Conservation (phyloP, 176 grass and related monocot species). For the Ensete ventricosum region DNA sequence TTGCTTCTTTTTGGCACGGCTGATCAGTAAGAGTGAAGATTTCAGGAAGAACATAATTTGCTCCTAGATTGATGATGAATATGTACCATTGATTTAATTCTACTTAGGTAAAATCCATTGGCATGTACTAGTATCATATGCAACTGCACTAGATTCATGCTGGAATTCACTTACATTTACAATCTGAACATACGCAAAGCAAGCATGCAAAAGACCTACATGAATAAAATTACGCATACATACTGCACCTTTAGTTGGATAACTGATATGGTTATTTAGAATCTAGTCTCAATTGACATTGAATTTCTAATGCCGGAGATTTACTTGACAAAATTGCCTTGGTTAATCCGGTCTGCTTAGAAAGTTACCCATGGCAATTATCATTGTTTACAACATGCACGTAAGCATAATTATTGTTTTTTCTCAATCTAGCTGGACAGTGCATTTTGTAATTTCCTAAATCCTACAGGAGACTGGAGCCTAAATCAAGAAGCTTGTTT, state of each 20-base stretch:
- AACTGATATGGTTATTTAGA: not conserved
- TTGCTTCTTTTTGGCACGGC: not conserved
- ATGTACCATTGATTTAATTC: not conserved
- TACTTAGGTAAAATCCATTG: not conserved
- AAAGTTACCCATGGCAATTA: no score
- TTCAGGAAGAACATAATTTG: not conserved
- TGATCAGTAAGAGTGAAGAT: not conserved
- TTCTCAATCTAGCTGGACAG: not conserved
- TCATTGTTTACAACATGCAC: not conserved
- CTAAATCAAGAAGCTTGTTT: conserved; percentile 69
- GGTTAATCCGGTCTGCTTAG: no score
- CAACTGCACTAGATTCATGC: not conserved
- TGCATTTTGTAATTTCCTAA: conserved; percentile 24
- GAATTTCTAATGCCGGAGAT: not conserved
- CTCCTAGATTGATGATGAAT: not conserved
- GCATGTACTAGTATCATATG: not conserved
- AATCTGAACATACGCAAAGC: not conserved
- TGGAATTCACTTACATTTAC: not conserved
- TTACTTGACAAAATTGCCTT: not conserved
- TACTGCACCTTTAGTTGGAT: not conserved
- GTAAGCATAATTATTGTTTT: not conserved
- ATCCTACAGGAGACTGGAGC: conserved; percentile 64
- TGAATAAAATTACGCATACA: not conserved
- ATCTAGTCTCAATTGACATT: not conserved
- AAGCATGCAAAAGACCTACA: not conserved